Evolutionary conservation across 192 early-diverging fungal species (phyloP), one percentile per base, ranked within the genome.

Genomic region (Podila epigama): DNA sequence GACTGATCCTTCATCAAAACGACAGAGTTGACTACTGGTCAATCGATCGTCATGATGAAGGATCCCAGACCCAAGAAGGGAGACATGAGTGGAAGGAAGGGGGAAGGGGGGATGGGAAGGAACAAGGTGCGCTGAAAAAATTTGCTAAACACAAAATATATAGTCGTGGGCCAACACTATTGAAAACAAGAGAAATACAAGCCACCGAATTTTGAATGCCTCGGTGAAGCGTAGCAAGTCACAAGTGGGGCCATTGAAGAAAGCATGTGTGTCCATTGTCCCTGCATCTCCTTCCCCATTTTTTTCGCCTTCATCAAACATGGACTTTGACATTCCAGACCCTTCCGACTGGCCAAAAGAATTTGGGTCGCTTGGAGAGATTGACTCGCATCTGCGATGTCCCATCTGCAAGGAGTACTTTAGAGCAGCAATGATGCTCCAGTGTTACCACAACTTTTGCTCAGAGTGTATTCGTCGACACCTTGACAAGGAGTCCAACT

Each of bases 391-490:
- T 22, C 75, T 92, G 28, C 84, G 92, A 11, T 94, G 92, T 62
- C 85, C 90, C 1, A 89, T 94, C 28, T 94, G 92, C 70, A 92
- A 92, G 69, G 92, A 94, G 53, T 83, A 87, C 48, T 85, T 87
- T 35, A 52, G 80, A 25, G 88, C 88, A 5, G 75, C 90, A 54
- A 83, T 91, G 78, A 84, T 87, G 6, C 59, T 88, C 4, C 51
- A 85, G n/a, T 94, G 92, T 69, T 80, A 77, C 1, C 92, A 94
- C 68, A 89, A 90, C 13, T 94, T 94, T 63, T 94, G 92, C 67
- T 91, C 92, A 16, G 81, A 88, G 16, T 94, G 92, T 60, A 86
- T 92, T 9, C 87, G 92, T 0, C 79, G 90, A 35, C 83, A 83
- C 52, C 68, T 92, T 29, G 78, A 75, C 32, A 79, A 81, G 35